A percentile compares a stretch with the other conserved stretches of the same genome.
Evolutionary conservation across 1,139 yeast species (phyloP).

Genomic region (Yamadazyma epiphylla): DNA sequence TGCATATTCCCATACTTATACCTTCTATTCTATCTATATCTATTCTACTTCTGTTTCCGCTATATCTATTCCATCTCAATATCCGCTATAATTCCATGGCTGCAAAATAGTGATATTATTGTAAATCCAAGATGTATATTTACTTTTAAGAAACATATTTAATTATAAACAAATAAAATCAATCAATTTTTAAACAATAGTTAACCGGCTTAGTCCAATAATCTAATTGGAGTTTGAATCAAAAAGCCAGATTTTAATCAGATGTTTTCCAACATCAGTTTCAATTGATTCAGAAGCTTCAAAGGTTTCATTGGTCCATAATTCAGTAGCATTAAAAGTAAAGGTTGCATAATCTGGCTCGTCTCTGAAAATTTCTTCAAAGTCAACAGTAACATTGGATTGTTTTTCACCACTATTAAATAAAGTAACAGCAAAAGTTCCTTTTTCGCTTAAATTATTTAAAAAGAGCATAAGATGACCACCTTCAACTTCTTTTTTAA

Average conservation of each 20-base stretch:
- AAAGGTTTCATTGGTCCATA: slow-evolving; percentile 10
- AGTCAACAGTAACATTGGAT: slow-evolving; percentile 9
- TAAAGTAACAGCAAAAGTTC: slow-evolving; percentile 16
- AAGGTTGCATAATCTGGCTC: slow-evolving; percentile 1
- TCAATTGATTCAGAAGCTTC: slow-evolving; percentile 1
- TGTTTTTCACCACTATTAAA: slow-evolving; percentile 15
- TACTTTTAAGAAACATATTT: too few species aligned
- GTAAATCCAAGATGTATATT: too few species aligned
- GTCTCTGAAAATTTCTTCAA: slow-evolving; percentile 17
- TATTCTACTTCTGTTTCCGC: too few species aligned
- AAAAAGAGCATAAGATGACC: slow-evolving; percentile 10
- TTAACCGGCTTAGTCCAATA: too few species aligned
- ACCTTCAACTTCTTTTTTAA: slow-evolving; percentile 12
- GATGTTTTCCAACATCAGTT: slow-evolving; percentile 1
- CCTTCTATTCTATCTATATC: too few species aligned
- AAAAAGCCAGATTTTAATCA: slow-evolving; percentile 1
- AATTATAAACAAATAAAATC: too few species aligned
- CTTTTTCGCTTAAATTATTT: slow-evolving; percentile 15
- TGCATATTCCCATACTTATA: too few species aligned
- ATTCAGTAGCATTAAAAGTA: slow-evolving; percentile 3
- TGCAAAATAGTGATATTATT: too few species aligned
- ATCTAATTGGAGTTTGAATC: too few species aligned
- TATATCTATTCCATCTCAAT: too few species aligned
- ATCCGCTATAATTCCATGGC: too few species aligned
- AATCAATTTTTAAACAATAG: too few species aligned